These are phyloP conservation scores for Luvunga scandens DNA, from an alignment of 345 rosid species.

Conservation along the genomic window DNA sequence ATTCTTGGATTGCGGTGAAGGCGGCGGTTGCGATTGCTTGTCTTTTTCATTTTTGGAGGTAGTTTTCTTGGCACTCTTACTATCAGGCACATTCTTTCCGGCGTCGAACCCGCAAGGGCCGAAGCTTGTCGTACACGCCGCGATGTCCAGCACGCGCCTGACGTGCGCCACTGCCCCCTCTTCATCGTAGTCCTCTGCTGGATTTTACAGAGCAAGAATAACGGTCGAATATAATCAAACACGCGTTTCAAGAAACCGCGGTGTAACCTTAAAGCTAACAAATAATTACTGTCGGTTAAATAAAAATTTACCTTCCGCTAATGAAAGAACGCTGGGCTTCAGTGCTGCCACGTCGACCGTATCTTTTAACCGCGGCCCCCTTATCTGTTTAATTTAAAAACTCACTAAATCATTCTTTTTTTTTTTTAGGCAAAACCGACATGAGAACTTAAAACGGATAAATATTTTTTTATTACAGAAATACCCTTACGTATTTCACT, in stretches of 20 bases:
- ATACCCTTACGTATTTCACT: neutral
- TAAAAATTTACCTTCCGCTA: constrained; percentile 53
- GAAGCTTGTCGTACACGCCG: constrained; percentile 81
- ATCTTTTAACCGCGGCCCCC: constrained; percentile 71
- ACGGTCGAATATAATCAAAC: neutral
- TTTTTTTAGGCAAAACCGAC: neutral
- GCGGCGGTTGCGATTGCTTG: neutral
- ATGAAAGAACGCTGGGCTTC: constrained; percentile 71
- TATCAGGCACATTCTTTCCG: constrained; percentile 34
- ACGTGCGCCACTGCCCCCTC: constrained; percentile 83
- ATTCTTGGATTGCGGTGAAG: neutral
- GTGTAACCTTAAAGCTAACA: neutral
- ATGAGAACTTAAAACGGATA: neutral
- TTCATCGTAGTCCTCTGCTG: constrained; percentile 80
- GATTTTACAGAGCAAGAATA: neutral
- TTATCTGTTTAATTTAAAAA: constrained; percentile 39
- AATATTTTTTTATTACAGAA: neutral
- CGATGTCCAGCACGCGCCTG: constrained; percentile 82
- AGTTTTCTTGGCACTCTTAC: constrained; percentile 39
- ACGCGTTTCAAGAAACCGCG: neutral
- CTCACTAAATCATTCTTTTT: neutral
- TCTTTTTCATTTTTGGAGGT: constrained; percentile 9
- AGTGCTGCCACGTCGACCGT: constrained; percentile 77
- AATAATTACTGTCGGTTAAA: neutral
- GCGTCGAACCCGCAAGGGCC: constrained; percentile 63